These are phyloP conservation scores for Mycena sanguinolenta DNA, from an alignment of 768 basidiomycete genomes.

Conservation along the genomic window DNA sequence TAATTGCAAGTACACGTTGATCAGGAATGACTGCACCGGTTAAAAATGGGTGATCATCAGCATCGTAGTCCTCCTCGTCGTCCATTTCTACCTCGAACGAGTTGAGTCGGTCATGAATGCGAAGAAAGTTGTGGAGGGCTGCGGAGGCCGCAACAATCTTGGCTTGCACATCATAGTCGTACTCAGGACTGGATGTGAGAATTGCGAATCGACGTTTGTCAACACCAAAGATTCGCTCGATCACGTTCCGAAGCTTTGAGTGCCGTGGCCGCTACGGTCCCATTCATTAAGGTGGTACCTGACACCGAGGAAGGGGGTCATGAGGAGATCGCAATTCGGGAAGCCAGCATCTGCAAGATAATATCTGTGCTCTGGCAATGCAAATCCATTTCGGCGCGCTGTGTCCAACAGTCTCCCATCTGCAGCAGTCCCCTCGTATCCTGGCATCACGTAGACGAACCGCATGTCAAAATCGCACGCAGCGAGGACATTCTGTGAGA, in stretches of 20 bases:
- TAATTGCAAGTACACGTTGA: constrained; percentile 12
- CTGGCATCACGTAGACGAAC: not conserved
- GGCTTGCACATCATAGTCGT: not conserved
- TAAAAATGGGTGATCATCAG: no score
- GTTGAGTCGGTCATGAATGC: not conserved
- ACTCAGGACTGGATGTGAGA: not conserved
- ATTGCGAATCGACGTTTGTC: not conserved
- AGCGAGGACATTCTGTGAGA: not conserved
- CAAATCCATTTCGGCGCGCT: not conserved
- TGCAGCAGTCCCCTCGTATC: not conserved
- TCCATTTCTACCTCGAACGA: no score
- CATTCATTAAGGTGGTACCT: not conserved
- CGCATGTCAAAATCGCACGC: not conserved
- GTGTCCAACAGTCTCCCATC: not conserved
- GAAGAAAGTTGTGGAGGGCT: not conserved
- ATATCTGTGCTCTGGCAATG: not conserved
- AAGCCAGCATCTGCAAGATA: not conserved
- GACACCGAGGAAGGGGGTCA: not conserved
- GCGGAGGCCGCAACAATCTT: not conserved
- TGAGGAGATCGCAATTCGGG: not conserved
- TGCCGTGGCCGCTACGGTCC: not conserved
- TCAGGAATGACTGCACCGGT: not conserved
- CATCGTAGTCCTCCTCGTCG: no score
- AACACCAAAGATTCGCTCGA: not conserved
- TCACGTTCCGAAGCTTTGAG: not conserved